Evolutionary conservation across 106 monocot species (phyloP), one percentile per base, ranked within the genome.

Genomic region (Phalaenopsis equestris): DNA sequence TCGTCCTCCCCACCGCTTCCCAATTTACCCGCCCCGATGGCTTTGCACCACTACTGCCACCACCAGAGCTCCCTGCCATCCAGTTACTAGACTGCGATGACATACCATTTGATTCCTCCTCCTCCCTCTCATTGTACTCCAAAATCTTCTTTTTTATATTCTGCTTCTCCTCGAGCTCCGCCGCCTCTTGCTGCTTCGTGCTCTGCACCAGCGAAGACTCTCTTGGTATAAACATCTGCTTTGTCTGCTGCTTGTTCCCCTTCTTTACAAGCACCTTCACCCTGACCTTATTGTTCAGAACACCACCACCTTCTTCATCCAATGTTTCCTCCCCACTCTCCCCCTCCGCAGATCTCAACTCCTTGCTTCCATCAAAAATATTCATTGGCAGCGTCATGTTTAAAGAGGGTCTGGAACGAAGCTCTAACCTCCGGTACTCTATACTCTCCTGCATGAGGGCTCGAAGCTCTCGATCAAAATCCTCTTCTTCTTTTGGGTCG

Each of bases 371-470:
- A 74, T 97, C 97, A 81, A 92, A 94, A 11, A 93, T 77, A 79
- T 93, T 99, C 91, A 99, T 95, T 3, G 99, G 99, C 57, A 99
- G 90, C 86, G 82, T 91, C 99, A 99, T 99, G 87, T 95, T 99
- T 64, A 95, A 73, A 2, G 87, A 86, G 15, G 95, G 93, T 37
- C 93, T 64, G 14, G 87, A 65, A 49, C 99, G 89, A 24, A 93
- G 75, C 47, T 99, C 99, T 45, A 87, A 80, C 65, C 91, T 95
- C 8, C 99, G 90, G 3, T 87, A 93, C 12, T 99, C 99, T 75
- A 99, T 61, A 81, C 99, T 95, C 87, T 99, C 99, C 82, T 95
- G 99, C 89, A 93, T 87, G 24, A 99, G 80, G 38, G 99, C 91
- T 70, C 87, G 88, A 24, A 95, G 74, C 75, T 99, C 93, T 8